Base-by-base conservation (phyloP, 257 asterid species). In the Salvia hispanica region DNA sequence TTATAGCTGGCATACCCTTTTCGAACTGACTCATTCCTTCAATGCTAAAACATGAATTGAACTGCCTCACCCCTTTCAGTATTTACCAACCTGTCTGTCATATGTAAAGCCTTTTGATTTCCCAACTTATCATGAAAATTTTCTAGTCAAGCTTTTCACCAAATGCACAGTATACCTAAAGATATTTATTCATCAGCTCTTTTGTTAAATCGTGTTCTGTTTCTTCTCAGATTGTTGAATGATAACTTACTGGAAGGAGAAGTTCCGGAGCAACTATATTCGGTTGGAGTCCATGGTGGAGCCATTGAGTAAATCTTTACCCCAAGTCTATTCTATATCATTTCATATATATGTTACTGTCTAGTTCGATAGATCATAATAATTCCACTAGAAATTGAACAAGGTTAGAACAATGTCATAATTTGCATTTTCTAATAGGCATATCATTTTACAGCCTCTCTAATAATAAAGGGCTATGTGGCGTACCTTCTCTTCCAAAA, bases 211-310 rank as follows among this genome's bases (percentile, higher is more conserved):
- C n/a, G 10, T 7, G 34, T 44, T 57, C 6, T 4, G 33, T 46
- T 36, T 69, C 14, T 3, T 21, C 51, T 39, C 73, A 36, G 73
- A 50, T 52, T 84, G 55, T 77, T 94, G 89, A 88, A 94, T 64
- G 85, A 73, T 59, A 94, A 94, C 77, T 75, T 68, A 58, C 78
- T 94, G 77, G 88, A 79, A 78, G 98, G 99, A 18, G 88, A 70
- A 80, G 99, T 94, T 37, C 95, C 98, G 0, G 91, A 83, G 80
- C 92, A 84, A 50, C 91, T 94, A 64, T 89, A 84, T 63, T 88
- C 98, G 8, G 75, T 94, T 72, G 99, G 98, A 36, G 91, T 94
- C 66, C 99, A 84, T 58, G 98, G 99, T 65, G 99, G 99, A 79
- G 82, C 86, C 70, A 91, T 94, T 64, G 98, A 94, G 99, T 94